These are phyloP conservation scores for Prunus davidiana DNA, from an alignment of 306 rosid species.

Conservation along the genomic window DNA sequence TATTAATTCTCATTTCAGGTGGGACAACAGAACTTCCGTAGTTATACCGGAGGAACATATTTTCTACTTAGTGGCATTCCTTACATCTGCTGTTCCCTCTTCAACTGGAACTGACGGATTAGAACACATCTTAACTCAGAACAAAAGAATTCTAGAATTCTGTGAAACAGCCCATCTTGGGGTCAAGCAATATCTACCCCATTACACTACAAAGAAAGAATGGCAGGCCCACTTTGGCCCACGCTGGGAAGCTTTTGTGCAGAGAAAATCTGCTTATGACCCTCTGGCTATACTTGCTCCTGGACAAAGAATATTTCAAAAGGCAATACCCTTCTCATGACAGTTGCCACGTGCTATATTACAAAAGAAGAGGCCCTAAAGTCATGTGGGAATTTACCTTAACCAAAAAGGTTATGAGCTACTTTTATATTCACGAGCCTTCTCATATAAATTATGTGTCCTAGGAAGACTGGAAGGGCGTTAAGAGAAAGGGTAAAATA, in stretches of 20 bases:
- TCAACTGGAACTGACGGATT: slow-evolving; percentile 76
- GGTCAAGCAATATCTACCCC: slow-evolving; percentile 85
- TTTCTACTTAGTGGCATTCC: slow-evolving; percentile 87
- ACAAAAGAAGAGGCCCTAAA: slow-evolving; percentile 22
- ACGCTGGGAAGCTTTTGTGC: slow-evolving; percentile 64
- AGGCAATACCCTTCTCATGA: slow-evolving; percentile 52
- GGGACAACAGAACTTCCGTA: slow-evolving; percentile 75
- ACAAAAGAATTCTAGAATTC: slow-evolving; percentile 73
- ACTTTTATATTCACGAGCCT: slow-evolving; percentile 16
- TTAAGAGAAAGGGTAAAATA: slow-evolving; percentile 24
- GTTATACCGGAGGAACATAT: slow-evolving; percentile 82
- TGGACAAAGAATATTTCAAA: slow-evolving; percentile 84
- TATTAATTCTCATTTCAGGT: slow-evolving; percentile 53
- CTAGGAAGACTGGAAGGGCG: slow-evolving; percentile 23
- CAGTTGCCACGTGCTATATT: slow-evolving; percentile 2
- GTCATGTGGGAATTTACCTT: slow-evolving; percentile 23
- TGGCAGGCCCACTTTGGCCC: slow-evolving; percentile 94
- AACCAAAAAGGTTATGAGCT: slow-evolving; percentile 26
- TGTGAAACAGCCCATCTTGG: slow-evolving; percentile 72
- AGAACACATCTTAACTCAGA: slow-evolving; percentile 75
- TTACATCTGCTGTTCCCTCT: slow-evolving; percentile 76
- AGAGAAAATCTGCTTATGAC: slow-evolving; percentile 77
- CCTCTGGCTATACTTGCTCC: slow-evolving; percentile 88
- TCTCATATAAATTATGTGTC: slow-evolving; percentile 8
- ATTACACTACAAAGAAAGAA: slow-evolving; percentile 63